Conservation (phyloP, 805 yeast species). For the Metschnikowia borealis region DNA sequence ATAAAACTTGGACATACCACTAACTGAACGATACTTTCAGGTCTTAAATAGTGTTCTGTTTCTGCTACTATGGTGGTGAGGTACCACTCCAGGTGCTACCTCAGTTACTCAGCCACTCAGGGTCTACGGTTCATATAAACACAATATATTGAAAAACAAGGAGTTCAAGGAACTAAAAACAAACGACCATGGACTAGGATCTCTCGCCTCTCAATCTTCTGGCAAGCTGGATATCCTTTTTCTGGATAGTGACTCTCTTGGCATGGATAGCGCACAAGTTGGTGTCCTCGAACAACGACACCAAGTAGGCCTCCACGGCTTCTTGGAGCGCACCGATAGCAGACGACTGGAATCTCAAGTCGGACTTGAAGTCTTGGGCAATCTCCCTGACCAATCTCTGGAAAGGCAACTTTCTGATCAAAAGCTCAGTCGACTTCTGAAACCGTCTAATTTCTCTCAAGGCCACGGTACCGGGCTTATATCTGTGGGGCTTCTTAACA, state of each 20-base stretch:
- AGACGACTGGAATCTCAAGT: constrained; percentile 44
- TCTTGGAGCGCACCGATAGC: constrained; percentile 46
- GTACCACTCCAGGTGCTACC: too few relatives aligned
- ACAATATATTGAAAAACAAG: not conserved
- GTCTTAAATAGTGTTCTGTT: too few relatives aligned
- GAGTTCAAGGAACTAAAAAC: not conserved
- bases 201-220: constrained; percentile 48
- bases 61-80: too few relatives aligned
- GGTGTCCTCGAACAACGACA: constrained; percentile 44
- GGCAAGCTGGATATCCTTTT: constrained; percentile 46
- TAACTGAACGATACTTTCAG: too few relatives aligned
- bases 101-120: not conserved
- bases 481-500: constrained; percentile 47
- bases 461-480: constrained; percentile 48
- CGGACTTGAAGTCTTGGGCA: constrained; percentile 45
- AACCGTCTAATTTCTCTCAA: constrained; percentile 47
- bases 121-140: not conserved
- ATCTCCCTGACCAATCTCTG: constrained; percentile 47
- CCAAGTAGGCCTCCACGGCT: constrained; percentile 46
- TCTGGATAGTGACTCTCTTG: constrained; percentile 43
- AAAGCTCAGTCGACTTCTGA: constrained; percentile 43
- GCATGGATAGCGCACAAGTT: constrained; percentile 40
- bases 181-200: constrained; percentile 17
- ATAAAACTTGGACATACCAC: not conserved
- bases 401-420: constrained; percentile 46